Percentiles rank a stretch among this genome's conserved stretches.
These are phyloP conservation scores for Podospora sp. DNA, from an alignment of 495 filamentous ascomycete species.

Conservation along the genomic window DNA sequence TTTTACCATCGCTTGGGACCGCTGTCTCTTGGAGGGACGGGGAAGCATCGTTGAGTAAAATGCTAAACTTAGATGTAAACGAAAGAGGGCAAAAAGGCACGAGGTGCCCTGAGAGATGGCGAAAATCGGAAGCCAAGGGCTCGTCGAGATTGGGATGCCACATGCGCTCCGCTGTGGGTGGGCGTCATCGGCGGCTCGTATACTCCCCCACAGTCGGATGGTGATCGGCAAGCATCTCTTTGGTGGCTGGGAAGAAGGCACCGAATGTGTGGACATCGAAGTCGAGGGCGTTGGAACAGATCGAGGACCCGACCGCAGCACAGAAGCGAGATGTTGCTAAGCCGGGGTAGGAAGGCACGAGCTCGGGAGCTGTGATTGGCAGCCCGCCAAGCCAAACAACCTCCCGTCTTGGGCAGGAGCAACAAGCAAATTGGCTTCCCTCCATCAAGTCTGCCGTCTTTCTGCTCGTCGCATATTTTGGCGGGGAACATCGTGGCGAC, in stretches of 20 bases:
- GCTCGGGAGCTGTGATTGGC: background rate
- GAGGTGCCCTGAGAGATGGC: background rate
- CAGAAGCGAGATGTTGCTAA: background rate
- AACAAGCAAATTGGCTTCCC: constrained; percentile 15
- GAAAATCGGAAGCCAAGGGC: background rate
- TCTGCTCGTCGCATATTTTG: background rate
- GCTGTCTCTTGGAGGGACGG: background rate
- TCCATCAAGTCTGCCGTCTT: constrained; percentile 8
- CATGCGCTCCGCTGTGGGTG: background rate
- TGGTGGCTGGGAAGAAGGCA: too few relatives aligned
- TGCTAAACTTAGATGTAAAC: background rate
- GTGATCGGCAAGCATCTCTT: background rate
- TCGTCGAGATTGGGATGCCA: background rate
- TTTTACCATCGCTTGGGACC: background rate
- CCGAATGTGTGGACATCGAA: too few relatives aligned
- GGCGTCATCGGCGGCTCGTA: background rate
- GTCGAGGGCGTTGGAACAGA: too few relatives aligned
- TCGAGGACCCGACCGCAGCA: too few relatives aligned
- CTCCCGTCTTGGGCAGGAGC: constrained; percentile 21
- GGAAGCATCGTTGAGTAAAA: background rate
- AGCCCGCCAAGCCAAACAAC: background rate
- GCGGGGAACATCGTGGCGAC: constrained; percentile 5
- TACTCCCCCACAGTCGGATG: background rate
- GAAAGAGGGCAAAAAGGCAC: background rate
- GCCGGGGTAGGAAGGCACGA: background rate